Conservation (phyloP, 2,329 filamentous ascomycete species). For the Diaporthe helianthi region DNA sequence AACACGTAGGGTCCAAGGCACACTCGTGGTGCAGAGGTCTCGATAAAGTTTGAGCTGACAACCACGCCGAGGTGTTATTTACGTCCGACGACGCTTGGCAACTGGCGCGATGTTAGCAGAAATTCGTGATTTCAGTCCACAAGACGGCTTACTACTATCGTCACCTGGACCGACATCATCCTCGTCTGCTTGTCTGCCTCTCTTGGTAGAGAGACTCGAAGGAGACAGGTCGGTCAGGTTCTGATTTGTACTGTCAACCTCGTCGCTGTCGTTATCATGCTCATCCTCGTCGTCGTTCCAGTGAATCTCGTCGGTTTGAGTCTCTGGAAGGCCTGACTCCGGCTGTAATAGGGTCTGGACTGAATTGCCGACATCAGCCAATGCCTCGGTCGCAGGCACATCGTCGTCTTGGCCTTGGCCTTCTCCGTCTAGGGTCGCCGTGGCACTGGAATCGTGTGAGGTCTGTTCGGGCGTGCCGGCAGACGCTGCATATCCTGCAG, state of each 20-base stretch:
- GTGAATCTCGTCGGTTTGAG: constrained; percentile 44
- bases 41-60: constrained; percentile 39
- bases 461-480: constrained; percentile 1
- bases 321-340: constrained; percentile 8
- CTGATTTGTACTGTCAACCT: constrained; percentile 37
- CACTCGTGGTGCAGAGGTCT: constrained; percentile 39
- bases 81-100: constrained; percentile 59
- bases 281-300: constrained; percentile 47
- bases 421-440: constrained; percentile 45
- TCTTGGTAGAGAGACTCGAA: constrained; percentile 42
- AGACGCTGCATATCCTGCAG: constrained; percentile 16
- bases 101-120: constrained; percentile 48
- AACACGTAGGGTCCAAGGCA: not conserved
- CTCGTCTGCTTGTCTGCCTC: constrained; percentile 43
- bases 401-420: constrained; percentile 47
- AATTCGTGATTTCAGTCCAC: not conserved
- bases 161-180: constrained; percentile 47
- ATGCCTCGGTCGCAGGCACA: constrained; percentile 39
- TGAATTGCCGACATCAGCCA: constrained; percentile 28
- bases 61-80: constrained; percentile 33
- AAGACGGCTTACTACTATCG: constrained; percentile 42
- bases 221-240: constrained; percentile 38
- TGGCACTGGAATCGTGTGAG: constrained; percentile 41
- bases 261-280: constrained; percentile 36
- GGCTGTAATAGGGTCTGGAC: constrained; percentile 21